A percentile compares a stretch with the other conserved stretches of the same genome.
Conservation (phyloP, 1,284 basidiomycete genomes). For the Sanghuangporus baumii region DNA sequence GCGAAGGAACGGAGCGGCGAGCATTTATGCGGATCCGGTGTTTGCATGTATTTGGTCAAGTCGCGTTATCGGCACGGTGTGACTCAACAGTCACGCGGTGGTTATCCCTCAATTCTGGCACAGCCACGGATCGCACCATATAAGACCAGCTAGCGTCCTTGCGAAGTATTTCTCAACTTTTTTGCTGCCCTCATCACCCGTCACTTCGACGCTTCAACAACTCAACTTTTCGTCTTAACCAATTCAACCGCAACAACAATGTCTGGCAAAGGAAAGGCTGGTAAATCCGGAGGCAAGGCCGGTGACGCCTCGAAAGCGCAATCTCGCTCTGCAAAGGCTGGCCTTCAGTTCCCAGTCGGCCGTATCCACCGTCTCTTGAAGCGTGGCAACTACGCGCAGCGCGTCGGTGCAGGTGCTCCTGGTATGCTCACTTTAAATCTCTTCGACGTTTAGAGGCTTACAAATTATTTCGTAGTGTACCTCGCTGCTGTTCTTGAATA, state of each 20-base stretch:
- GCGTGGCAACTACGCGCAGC: constrained; percentile 80
- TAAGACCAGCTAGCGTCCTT: constrained; percentile 7
- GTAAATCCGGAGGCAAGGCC: constrained; percentile 55
- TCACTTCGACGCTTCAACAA: constrained; percentile 18
- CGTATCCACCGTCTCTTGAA: constrained; percentile 81
- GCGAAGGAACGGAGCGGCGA: background rate
- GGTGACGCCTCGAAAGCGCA: constrained; percentile 51
- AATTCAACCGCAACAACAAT: constrained; percentile 26
- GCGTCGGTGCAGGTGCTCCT: constrained; percentile 67
- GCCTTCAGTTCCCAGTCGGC: constrained; percentile 82
- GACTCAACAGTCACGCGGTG: constrained; percentile 5
- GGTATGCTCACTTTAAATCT: constrained; percentile 34
- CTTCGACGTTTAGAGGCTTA: background rate
- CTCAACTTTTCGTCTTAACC: constrained; percentile 12
- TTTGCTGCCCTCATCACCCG: constrained; percentile 21
- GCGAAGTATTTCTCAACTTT: constrained; percentile 18
- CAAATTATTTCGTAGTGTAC: constrained; percentile 43
- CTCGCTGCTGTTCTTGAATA: constrained; percentile 71
- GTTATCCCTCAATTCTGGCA: constrained; percentile 13
- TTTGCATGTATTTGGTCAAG: constrained; percentile 20
- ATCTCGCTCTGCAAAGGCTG: constrained; percentile 80
- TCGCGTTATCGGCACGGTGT: constrained; percentile 18
- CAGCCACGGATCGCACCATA: constrained; percentile 17
- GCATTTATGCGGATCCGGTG: background rate
- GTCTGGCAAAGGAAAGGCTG: constrained; percentile 52